These are phyloP conservation scores for Lodderomyces oxycetoniae DNA, from an alignment of 1,139 yeast species.

Conservation along the genomic window DNA sequence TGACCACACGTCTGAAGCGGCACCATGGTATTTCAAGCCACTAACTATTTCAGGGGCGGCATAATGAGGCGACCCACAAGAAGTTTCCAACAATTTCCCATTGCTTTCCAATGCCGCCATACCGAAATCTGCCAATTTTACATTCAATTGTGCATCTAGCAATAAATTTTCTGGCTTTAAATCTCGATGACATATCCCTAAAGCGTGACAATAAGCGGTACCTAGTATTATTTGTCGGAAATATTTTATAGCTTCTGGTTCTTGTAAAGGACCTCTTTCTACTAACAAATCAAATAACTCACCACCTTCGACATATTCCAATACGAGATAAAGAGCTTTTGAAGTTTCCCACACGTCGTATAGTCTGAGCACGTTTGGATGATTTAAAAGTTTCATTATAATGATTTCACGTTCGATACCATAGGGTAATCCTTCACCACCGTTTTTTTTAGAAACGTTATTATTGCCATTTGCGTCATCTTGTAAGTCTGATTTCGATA, in stretches of 20 bases:
- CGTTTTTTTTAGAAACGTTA: slow-evolving; percentile 12
- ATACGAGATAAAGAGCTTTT: slow-evolving; percentile 64
- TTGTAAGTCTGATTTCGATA: slow-evolving; percentile 55
- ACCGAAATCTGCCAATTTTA: slow-evolving; percentile 80
- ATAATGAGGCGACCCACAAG: slow-evolving; percentile 84
- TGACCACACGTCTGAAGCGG: slow-evolving; percentile 83
- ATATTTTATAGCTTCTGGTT: slow-evolving; percentile 66
- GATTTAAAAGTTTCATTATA: slow-evolving; percentile 73
- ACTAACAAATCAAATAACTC: slow-evolving; percentile 73
- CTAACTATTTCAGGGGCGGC: slow-evolving; percentile 85
- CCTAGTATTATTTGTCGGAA: slow-evolving; percentile 73
- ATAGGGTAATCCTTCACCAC: slow-evolving; percentile 54
- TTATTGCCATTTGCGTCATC: slow-evolving; percentile 33
- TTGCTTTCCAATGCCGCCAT: slow-evolving; percentile 82
- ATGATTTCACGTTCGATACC: slow-evolving; percentile 82
- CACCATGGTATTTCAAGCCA: slow-evolving; percentile 75
- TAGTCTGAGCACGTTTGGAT: slow-evolving; percentile 68
- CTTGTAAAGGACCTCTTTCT: slow-evolving; percentile 77
- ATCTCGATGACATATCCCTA: slow-evolving; percentile 79
- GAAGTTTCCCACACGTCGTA: slow-evolving; percentile 86
- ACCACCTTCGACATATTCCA: slow-evolving; percentile 82
- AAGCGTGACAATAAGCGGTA: slow-evolving; percentile 77
- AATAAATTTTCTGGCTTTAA: slow-evolving; percentile 74
- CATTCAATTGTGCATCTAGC: slow-evolving; percentile 60
- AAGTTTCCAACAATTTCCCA: slow-evolving; percentile 66